Conservation (phyloP, 768 basidiomycete genomes). For the Tylopilus plumbeoviolaceoides region DNA sequence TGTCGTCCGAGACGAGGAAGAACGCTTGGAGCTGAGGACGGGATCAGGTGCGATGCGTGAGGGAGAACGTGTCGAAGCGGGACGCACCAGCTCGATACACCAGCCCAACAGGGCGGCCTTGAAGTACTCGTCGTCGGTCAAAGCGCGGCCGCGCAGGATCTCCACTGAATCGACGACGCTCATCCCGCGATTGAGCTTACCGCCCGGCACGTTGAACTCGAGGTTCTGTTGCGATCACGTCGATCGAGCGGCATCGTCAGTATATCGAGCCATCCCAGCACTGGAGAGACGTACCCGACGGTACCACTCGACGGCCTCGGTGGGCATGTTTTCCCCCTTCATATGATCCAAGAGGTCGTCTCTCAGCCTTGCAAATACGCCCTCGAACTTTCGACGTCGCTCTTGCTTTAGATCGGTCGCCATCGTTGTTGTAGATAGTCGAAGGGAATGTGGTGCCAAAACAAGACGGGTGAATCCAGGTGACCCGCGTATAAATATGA, state of each 20-base stretch:
- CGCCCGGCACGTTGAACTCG: slow-evolving; percentile 93
- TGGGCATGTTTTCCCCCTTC: slow-evolving; percentile 70
- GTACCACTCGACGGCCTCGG: slow-evolving; percentile 76
- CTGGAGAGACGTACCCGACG: slow-evolving; percentile 51
- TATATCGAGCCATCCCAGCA: too few species aligned
- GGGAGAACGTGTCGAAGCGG: too few species aligned
- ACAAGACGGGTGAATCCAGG: too few species aligned
- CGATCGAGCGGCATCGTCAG: not conserved
- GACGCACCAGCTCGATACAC: slow-evolving; percentile 89
- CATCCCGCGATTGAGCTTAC: slow-evolving; percentile 95
- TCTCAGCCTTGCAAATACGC: slow-evolving; percentile 65
- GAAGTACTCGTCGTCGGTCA: slow-evolving; percentile 84
- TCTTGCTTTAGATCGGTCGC: slow-evolving; percentile 35
- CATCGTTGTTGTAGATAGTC: slow-evolving; percentile 7
- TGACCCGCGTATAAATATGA: too few species aligned
- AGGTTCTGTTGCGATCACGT: slow-evolving; percentile 41
- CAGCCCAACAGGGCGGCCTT: slow-evolving; percentile 88
- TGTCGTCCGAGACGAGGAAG: slow-evolving; percentile 90
- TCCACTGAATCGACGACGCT: slow-evolving; percentile 92
- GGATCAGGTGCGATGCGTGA: fast-evolving
- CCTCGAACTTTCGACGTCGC: slow-evolving; percentile 64
- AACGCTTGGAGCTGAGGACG: slow-evolving; percentile 82
- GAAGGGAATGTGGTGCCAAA: not conserved
- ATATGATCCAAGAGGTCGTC: slow-evolving; percentile 75
- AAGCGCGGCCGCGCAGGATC: slow-evolving; percentile 68